Evolutionary conservation across 805 yeast species (phyloP), one percentile per base, ranked within the genome.

Genomic region (Kuraishia hungarica): DNA sequence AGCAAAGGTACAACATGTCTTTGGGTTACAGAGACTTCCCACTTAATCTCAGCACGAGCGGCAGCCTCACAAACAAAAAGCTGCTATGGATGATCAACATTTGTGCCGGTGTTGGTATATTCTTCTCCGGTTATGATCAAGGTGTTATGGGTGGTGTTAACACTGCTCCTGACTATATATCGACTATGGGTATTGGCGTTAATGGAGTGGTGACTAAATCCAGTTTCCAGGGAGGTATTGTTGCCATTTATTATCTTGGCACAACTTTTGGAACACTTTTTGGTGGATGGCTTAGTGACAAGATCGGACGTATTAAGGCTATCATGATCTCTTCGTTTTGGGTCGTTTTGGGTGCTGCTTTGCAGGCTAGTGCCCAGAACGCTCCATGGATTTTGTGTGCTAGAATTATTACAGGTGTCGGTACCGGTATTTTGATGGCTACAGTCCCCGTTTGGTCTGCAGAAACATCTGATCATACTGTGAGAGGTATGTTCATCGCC

Each of bases 71-170:
- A 7, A 35, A 35, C 43, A 35, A 35, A 17, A 35, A 35, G 43
- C 43, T 35, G 43, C 43, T 35, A 35, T 35, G 43, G 43, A 35
- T 35, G 43, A 35, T 35, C 17, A 35, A 35, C 17, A 35, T 35
- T 3, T 35, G 43, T 35, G 43, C 43, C 3, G 43, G 43, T 35
- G 43, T 35, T 35, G 76, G 76, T 13, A 73, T 74, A 55, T 57
- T 71, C 8, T 70, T 77, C 22, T 78, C 78, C 59, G 82, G 82
- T 50, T 78, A 77, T 55, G 81, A 78, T 59, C 82, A 78, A 62
- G 82, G 82, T 59, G 77, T 78, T 54, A 76, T 77, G 79, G 75
- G 79, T 29, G 80, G 83, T 62, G 67, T 54, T 66, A 43, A 56
- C 53, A 15, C 54, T 62, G 20, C 65, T 64, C 56, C 57, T 62